phyloP scores from a whole-genome alignment of 2,329 filamentous ascomycete species.

The Pseudogymnoascus sp. region DNA sequence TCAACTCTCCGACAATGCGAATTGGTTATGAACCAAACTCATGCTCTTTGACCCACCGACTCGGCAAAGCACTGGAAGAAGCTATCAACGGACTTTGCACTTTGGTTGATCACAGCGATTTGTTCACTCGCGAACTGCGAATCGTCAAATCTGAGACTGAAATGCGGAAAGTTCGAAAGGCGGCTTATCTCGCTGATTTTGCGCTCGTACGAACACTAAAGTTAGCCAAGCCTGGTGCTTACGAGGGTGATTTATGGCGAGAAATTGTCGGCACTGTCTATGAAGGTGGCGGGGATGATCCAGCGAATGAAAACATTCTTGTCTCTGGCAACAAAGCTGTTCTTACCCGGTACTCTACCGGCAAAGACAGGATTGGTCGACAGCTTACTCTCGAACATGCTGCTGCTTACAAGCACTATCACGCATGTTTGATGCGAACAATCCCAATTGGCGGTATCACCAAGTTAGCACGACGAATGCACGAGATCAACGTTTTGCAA shows the following conservation, averaged over 20 bases:
- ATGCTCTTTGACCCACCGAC: slow-evolving; percentile 28
- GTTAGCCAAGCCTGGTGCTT: slow-evolving; percentile 29
- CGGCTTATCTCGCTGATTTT: slow-evolving; percentile 29
- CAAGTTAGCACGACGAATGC: slow-evolving; percentile 24
- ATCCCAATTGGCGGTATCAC: slow-evolving; percentile 18
- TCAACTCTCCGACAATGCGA: slow-evolving; percentile 23
- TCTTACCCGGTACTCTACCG: slow-evolving; percentile 28
- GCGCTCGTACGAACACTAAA: slow-evolving; percentile 29
- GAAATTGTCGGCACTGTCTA: slow-evolving; percentile 29
- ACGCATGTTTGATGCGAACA: slow-evolving; percentile 28
- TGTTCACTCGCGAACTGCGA: slow-evolving; percentile 26
- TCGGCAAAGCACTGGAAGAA: slow-evolving; percentile 27
- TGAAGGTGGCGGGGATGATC: slow-evolving; percentile 30
- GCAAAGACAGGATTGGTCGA: slow-evolving; percentile 26
- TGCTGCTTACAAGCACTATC: slow-evolving; percentile 29
- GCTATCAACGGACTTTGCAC: slow-evolving; percentile 27
- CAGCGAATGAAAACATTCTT: slow-evolving; percentile 29
- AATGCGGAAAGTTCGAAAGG: slow-evolving; percentile 27
- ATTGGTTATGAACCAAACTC: slow-evolving; percentile 31
- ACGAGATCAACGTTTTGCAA: slow-evolving; percentile 23
- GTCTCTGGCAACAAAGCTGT: slow-evolving; percentile 29
- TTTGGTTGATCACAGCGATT: slow-evolving; percentile 25
- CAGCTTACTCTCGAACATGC: slow-evolving; percentile 29
- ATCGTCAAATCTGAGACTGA: slow-evolving; percentile 28
- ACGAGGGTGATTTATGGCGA: slow-evolving; percentile 30